Base-by-base conservation (phyloP, 2,329 filamentous ascomycete genomes). In the Claviceps sp. region DNA sequence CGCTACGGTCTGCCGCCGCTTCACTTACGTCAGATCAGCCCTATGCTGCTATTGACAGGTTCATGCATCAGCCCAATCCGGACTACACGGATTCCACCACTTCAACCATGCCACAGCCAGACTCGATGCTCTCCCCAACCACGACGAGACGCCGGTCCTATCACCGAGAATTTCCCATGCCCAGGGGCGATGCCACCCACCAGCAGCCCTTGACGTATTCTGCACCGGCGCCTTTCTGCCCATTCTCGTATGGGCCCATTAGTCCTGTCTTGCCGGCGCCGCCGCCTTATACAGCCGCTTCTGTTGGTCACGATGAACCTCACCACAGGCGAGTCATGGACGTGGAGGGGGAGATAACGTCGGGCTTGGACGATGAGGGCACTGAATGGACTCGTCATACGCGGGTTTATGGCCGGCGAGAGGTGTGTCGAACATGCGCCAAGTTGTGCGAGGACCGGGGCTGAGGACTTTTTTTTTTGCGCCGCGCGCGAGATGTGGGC, bases 311-410 rank as follows among this genome's bases (percentile, higher is more conserved):
- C 51, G 55, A 57, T 47, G 54, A 55, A 37, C 50, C 51, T 8
- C 59, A 61, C 42, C 59, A 61, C 42, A 59, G 61, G 42, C 62
- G 62, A 14, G 67, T 70, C 52, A 66, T 73, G 38, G 67, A 71
- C 49, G 65, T 76, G 4, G 67, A 73, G 47, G 76, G 74, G 30
- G 74, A 79, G 58, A 73, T 76, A 52, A 67, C 78, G 42, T 73
- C 72, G 8, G 66, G 72, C 13, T 63, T 72, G 52, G 71, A 78
- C 58, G 67, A 68, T 52, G 65, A 69, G 13, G 75, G 74, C 4
- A 67, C 70, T 18, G 71, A 71, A 43, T 81, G 77, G 78, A 75
- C 70, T 58, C 71, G 76, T 40, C 78, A 81, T 61, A 81, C 77
- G 16, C 72, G 76, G 26, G 77, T 81, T 26, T 81, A 79, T 56